Percentiles rank a stretch among this genome's conserved stretches.
These are phyloP conservation scores for Fraxinus greggii DNA, from an alignment of 305 asterid species.

Conservation along the genomic window DNA sequence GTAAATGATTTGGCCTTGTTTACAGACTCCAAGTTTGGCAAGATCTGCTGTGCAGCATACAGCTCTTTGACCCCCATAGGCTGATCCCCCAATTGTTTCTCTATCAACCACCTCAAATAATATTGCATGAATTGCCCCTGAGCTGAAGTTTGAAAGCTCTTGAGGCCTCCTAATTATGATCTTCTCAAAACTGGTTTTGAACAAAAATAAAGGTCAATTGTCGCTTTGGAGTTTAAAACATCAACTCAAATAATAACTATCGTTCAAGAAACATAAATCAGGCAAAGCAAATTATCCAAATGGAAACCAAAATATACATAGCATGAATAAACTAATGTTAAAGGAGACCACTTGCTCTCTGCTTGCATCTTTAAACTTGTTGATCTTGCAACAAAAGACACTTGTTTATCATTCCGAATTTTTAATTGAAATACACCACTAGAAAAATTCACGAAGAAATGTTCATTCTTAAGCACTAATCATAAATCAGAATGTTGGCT, in stretches of 20 bases:
- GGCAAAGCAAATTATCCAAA: not conserved
- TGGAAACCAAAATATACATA: not conserved
- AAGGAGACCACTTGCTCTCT: not conserved
- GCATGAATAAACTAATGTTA: not conserved
- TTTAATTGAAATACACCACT: not conserved
- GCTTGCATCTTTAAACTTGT: too few relatives aligned
- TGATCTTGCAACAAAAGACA: not conserved
- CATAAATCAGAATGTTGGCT: not conserved
- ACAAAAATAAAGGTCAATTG: conserved; percentile 28
- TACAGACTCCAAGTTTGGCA: conserved; percentile 91
- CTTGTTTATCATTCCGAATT: not conserved
- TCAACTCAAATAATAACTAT: not conserved
- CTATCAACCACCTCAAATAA: conserved; percentile 93
- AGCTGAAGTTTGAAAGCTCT: conserved; percentile 72
- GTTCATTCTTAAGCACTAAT: not conserved
- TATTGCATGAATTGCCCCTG: conserved; percentile 67
- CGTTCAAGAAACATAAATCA: not conserved
- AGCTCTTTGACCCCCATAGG: conserved; percentile 96
- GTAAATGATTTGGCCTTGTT: conserved; percentile 69
- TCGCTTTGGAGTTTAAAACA: not conserved
- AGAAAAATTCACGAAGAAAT: not conserved
- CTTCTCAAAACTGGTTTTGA: conserved; percentile 62
- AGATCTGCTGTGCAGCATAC: conserved; percentile 90
- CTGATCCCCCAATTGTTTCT: conserved; percentile 91
- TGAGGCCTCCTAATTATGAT: conserved; percentile 67